Base-by-base conservation (phyloP, 345 rosid species). In the Dipteronia sinensis region DNA sequence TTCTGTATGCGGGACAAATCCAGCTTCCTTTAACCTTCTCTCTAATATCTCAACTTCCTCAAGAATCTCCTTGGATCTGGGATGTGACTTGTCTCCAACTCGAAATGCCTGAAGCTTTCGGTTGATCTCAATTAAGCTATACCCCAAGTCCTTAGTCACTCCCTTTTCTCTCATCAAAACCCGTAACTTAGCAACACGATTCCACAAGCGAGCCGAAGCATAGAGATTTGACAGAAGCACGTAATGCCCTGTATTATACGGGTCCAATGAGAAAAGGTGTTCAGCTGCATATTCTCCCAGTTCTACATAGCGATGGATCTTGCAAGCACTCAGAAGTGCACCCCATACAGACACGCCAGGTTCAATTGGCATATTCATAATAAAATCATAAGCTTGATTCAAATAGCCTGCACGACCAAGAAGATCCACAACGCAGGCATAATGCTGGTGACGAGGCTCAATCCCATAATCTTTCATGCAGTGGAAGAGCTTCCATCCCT, bases 221-320 rank as follows among this genome's bases (percentile, higher is more conserved):
- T 92, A 92, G 69, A 92, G 88, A 78, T 92, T 89, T 20, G 97
- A 89, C 29, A 92, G 91, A 82, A 88, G 95, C 77, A 92, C 91
- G 69, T 87, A 89, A 72, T 88, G 90, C 66, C 95, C 93, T 55
- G 88, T 86, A 78, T 87, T 88, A 63, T 81, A 74, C 46, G 90
- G 84, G 77, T 92, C 92, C 64, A 92, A 76, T 3, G 82, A 81
- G 82, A 92, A 89, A 76, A 92, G 92, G 25, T 66, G 81, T 25
- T 88, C 85, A 13, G 97, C 95, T 51, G 93, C 92, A 67, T 84
- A 82, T 80, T 92, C 92, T 75, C 93, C 97, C 13, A 89, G 76
- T 20, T 77, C 71, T 75, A 91, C 90, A 61, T 85, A 80, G 64
- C 89, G 88, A 79, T 90, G 88, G 77, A 86, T 86, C 80, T 91